Percentiles rank a stretch among this genome's conserved stretches.
Conservation (phyloP, 2,329 filamentous ascomycete species). For the Pseudocercospora pini-densiflorae region DNA sequence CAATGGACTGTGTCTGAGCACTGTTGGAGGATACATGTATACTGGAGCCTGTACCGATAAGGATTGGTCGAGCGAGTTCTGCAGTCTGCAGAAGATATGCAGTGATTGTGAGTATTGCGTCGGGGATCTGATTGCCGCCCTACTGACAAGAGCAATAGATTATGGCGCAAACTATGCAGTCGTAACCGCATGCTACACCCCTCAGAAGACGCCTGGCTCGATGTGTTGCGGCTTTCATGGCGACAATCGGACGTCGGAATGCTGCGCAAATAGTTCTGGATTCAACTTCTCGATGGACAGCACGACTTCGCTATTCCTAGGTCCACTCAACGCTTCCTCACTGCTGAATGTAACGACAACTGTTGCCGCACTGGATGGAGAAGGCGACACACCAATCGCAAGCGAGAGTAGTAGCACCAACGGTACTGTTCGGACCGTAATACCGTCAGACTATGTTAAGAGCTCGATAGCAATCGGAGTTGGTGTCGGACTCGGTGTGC, state of each 20-base stretch:
- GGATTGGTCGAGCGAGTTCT: not conserved
- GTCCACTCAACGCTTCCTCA: not conserved
- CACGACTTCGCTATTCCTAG: not conserved
- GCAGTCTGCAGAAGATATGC: slow-evolving; percentile 4
- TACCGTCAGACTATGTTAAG: not conserved
- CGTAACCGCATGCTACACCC: slow-evolving; percentile 1
- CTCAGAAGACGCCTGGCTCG: not conserved
- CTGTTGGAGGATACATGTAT: slow-evolving; percentile 2
- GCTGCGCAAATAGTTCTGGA: not conserved
- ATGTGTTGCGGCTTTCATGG: slow-evolving; percentile 1
- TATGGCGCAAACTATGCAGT: slow-evolving; percentile 7
- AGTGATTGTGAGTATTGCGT: not conserved
- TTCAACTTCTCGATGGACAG: slow-evolving; percentile 5
- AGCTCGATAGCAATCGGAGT: slow-evolving; percentile 2
- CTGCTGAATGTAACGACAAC: not conserved
- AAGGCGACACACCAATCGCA: not conserved
- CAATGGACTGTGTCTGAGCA: slow-evolving; percentile 3
- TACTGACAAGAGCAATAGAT: not conserved
- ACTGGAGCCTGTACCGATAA: slow-evolving; percentile 3
- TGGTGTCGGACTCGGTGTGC: slow-evolving; percentile 4
- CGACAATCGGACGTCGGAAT: not conserved
- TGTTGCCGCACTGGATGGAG: not conserved
- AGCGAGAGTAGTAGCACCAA: not conserved
- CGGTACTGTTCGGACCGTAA: not conserved
- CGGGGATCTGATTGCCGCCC: not conserved